phyloP scores from a whole-genome alignment of 352 stramenopile species.

The Phytophthora podocarpi region DNA sequence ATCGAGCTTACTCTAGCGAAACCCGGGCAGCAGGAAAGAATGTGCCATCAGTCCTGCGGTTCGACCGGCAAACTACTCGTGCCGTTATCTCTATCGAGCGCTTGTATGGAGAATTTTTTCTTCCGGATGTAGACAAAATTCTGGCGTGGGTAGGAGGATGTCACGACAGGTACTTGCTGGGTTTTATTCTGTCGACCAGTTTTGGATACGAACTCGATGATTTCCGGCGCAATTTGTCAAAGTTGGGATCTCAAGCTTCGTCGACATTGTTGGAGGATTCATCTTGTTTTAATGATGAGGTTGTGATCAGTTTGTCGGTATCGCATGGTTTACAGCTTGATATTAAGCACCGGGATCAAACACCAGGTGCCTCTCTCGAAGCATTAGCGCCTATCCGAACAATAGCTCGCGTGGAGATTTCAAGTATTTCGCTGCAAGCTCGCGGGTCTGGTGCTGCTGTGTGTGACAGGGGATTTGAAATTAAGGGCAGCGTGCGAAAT shows the following conservation, averaged over 20 bases:
- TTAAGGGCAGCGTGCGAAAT: constrained; percentile 76
- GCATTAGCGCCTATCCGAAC: constrained; percentile 17
- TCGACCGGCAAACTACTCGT: constrained; percentile 28
- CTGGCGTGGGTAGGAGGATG: constrained; percentile 47
- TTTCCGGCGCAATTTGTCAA: constrained; percentile 62
- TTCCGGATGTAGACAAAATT: constrained; percentile 49
- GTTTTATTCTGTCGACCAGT: constrained; percentile 69
- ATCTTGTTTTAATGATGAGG: constrained; percentile 31
- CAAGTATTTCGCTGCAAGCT: constrained; percentile 40
- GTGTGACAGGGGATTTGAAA: constrained; percentile 25
- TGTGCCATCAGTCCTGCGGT: constrained; percentile 18
- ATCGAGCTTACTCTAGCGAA: constrained; percentile 43
- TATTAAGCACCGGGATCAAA: constrained; percentile 46
- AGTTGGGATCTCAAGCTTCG: constrained; percentile 43
- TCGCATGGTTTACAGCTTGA: constrained; percentile 43
- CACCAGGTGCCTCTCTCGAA: constrained; percentile 15
- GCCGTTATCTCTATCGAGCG: constrained; percentile 36
- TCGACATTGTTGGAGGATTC: constrained; percentile 33
- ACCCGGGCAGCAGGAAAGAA: constrained; percentile 2
- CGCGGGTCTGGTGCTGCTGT: constrained; percentile 17
- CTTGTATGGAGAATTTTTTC: constrained; percentile 43
- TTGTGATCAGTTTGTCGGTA: constrained; percentile 32
- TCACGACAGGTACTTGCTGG: constrained; percentile 55
- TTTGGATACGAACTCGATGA: constrained; percentile 62
- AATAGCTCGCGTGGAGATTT: constrained; percentile 40